Percentiles rank a stretch among this genome's conserved stretches.
These are phyloP conservation scores for Thraustotheca clavata DNA, from an alignment of 352 stramenopile species.

Conservation along the genomic window DNA sequence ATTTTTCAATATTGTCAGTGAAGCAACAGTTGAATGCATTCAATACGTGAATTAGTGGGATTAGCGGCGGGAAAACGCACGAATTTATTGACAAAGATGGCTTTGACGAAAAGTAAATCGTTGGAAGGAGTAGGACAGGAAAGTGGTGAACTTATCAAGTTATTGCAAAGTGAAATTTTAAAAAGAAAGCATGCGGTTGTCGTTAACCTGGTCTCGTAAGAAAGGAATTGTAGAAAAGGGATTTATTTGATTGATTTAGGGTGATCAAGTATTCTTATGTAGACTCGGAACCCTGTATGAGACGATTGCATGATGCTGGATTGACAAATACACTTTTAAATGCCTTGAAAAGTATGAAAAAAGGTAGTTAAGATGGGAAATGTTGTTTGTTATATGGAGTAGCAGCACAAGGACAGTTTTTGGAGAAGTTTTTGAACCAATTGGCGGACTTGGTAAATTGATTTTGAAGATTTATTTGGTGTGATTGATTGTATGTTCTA, in stretches of 20 bases:
- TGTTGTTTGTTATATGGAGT: neutral
- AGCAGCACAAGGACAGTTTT: neutral
- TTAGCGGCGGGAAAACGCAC: conserved; percentile 14
- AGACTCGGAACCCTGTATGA: conserved; percentile 19
- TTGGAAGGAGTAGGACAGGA: neutral
- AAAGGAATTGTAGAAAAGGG: no score
- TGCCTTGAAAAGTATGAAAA: neutral
- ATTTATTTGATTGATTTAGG: conserved; percentile 3
- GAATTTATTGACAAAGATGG: conserved; percentile 1
- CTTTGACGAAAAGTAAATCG: conserved; percentile 8
- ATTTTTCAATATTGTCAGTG: neutral
- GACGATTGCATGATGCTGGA: neutral
- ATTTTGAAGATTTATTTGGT: neutral
- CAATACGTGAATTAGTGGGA: conserved; percentile 1
- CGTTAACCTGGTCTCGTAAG: conserved; percentile 8
- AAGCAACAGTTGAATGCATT: neutral
- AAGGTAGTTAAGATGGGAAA: conserved; percentile 3
- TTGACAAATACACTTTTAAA: conserved; percentile 6
- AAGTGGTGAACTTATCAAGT: neutral
- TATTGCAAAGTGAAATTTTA: conserved; percentile 13
- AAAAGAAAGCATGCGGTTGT: conserved; percentile 8
- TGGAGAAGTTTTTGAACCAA: conserved; percentile 11
- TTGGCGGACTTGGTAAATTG: conserved; percentile 8
- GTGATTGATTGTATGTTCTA: neutral
- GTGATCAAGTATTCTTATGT: conserved; percentile 19